Evolutionary conservation across 1,284 basidiomycete species (phyloP).

Genomic region (Somion occarium): DNA sequence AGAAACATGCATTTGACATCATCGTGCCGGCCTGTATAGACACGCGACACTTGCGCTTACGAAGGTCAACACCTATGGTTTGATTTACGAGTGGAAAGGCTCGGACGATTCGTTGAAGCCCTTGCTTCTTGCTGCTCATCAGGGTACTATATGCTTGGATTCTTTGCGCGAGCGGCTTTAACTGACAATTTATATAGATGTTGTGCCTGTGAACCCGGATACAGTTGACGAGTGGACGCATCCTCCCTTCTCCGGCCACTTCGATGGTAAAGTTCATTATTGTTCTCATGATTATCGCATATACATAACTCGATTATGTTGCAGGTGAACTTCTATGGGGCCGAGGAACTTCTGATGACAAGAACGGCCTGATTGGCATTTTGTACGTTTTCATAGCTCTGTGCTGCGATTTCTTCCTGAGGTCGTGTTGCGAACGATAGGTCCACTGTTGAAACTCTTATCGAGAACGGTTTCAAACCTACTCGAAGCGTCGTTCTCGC

Average conservation of each 20-base stretch:
- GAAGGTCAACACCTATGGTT: conserved; percentile 60
- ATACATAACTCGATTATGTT: not conserved
- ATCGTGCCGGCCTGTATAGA: conserved; percentile 26
- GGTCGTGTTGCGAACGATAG: conserved; percentile 23
- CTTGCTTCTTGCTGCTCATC: conserved; percentile 60
- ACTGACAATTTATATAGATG: conserved; percentile 31
- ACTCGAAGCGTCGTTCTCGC: conserved; percentile 52
- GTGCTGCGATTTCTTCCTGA: not conserved
- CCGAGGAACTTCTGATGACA: conserved; percentile 60
- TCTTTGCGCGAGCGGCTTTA: not conserved
- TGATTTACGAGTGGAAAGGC: conserved; percentile 64
- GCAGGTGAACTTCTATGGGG: conserved; percentile 57
- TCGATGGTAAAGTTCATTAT: conserved; percentile 22
- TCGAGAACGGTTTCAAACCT: conserved; percentile 49
- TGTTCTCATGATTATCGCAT: not conserved
- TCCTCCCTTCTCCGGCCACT: conserved; percentile 34
- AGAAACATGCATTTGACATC: not conserved
- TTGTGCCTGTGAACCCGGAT: conserved; percentile 51
- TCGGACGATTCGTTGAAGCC: conserved; percentile 54
- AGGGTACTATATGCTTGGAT: conserved; percentile 37
- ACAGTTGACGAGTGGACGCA: conserved; percentile 47
- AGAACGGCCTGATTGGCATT: conserved; percentile 53
- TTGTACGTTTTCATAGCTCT: conserved; percentile 33
- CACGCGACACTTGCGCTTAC: conserved; percentile 47
- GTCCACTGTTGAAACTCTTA: conserved; percentile 47